A percentile compares a stretch with the other conserved stretches of the same genome.
These are phyloP conservation scores for Tuber microsphaerosporum DNA, from an alignment of 495 filamentous ascomycete genomes.

Conservation along the genomic window DNA sequence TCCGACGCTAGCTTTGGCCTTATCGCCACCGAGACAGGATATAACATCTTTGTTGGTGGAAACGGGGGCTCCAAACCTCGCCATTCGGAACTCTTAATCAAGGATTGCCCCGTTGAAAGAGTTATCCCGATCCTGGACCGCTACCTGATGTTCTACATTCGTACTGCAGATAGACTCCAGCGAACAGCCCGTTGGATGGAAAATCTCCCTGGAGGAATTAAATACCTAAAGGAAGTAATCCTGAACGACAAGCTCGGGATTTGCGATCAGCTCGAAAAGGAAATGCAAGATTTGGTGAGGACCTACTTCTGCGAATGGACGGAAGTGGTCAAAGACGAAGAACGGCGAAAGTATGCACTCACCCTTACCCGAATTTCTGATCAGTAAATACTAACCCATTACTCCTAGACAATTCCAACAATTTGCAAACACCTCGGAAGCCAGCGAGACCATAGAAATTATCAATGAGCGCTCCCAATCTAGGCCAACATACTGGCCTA, in stretches of 20 bases:
- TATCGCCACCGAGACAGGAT: conserved; percentile 90
- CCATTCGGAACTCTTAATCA: conserved; percentile 81
- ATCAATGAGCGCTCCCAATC: conserved; percentile 67
- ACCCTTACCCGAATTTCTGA: background rate
- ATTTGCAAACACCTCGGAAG: conserved; percentile 78
- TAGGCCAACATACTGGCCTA: conserved; percentile 79
- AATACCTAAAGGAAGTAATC: conserved; percentile 75
- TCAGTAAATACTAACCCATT: background rate
- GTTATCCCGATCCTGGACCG: conserved; percentile 82
- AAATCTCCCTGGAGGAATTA: conserved; percentile 74
- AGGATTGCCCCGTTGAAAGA: conserved; percentile 80
- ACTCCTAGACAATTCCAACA: conserved; percentile 60
- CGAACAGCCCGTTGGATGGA: conserved; percentile 92
- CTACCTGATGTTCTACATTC: conserved; percentile 94
- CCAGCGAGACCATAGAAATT: conserved; percentile 61
- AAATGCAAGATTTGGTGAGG: conserved; percentile 83
- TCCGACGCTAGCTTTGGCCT: conserved; percentile 58
- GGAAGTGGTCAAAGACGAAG: conserved; percentile 66
- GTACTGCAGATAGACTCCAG: conserved; percentile 90
- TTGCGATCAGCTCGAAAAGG: conserved; percentile 72
- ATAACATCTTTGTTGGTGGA: conserved; percentile 88
- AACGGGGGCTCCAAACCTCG: conserved; percentile 86
- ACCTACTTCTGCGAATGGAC: conserved; percentile 97
- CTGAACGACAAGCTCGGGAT: conserved; percentile 87
- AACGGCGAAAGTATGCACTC: conserved; percentile 49